Conservation (phyloP, 116 monocot genomes). For the Cymodocea nodosa region DNA sequence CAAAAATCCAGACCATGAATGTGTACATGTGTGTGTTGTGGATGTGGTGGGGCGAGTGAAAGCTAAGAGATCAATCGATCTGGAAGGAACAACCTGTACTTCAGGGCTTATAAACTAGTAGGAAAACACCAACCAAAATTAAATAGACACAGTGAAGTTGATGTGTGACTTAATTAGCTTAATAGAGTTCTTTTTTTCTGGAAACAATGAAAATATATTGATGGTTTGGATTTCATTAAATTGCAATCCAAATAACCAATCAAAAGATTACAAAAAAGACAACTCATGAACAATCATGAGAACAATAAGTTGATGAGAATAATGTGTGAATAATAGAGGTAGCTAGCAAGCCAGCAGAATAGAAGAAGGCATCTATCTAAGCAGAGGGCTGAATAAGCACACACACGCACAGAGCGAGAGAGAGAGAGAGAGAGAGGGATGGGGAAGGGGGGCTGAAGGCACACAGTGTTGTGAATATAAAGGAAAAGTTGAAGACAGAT, state of each 20-base stretch:
- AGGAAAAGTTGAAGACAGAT: too few relatives aligned
- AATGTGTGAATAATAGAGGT: not conserved
- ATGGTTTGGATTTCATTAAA: too few relatives aligned
- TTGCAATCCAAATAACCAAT: too few relatives aligned
- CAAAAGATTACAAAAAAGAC: too few relatives aligned
- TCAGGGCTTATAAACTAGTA: not conserved
- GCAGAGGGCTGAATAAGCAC: not conserved
- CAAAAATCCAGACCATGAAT: conserved; percentile 1
- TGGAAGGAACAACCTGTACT: not conserved
- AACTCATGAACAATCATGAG: not conserved
- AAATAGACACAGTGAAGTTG: not conserved
- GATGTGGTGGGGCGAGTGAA: not conserved
- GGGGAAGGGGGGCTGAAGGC: not conserved
- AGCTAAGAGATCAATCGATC: not conserved
- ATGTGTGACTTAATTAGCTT: not conserved
- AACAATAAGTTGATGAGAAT: not conserved
- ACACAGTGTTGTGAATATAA: too few relatives aligned
- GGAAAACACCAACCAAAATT: not conserved
- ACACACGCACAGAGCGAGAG: not conserved
- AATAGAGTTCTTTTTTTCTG: too few relatives aligned
- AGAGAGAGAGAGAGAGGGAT: conserved; percentile 5
- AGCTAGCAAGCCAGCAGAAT: too few relatives aligned
- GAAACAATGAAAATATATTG: too few relatives aligned
- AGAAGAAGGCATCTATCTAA: too few relatives aligned
- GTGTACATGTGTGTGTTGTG: not conserved